Evolutionary conservation across 2,329 filamentous ascomycete species (phyloP), one percentile per base, ranked within the genome.

Genomic region (Aureobasidium sp.): DNA sequence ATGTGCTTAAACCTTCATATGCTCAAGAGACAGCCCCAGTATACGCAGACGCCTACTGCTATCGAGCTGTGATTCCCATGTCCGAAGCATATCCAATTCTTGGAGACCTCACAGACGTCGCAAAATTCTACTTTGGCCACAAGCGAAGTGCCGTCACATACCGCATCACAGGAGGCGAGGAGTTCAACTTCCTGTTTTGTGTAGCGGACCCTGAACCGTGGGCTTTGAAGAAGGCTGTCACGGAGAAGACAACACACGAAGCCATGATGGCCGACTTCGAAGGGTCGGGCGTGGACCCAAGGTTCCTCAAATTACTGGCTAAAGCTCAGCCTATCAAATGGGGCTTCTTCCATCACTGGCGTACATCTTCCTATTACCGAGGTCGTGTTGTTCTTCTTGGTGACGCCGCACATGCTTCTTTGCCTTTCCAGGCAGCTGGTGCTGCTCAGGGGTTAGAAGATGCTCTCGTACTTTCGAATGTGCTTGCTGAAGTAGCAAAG

Each of bases 41-140:
- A 2, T 73, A 72, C 51, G 67, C 68, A 23, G 62, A 65, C 4
- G 67, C 66, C 27, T 73, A 72, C 48, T 64, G 64, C 53, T 74
- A 73, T 42, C 64, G 71, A 5, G 66, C 69, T 2, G 69, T 73
- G 5, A 50, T 73, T 4, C 65, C 69, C 0, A 71, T 80, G 61
- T 70, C 70, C 15, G 72, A 70, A 20, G 77, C 77, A 1, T 69
- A 71, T 52, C 67, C 68, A 20, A 72, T 78, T 15, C 69, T 79
- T 61, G 72, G 71, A 29, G 63, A 69, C 15, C 65, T 70, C 5
- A 70, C 70, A 0, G 67, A 67, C 3, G 69, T 70, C 59, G 70
- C 70, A 2, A 71, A 71, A 42, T 69, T 71, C 63, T 73, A 67
- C 55, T 66, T 71, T 53, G 67, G 68, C 9, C 56, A 61, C 42